Conservation (phyloP, 768 basidiomycete species). For the Panus rudis region DNA sequence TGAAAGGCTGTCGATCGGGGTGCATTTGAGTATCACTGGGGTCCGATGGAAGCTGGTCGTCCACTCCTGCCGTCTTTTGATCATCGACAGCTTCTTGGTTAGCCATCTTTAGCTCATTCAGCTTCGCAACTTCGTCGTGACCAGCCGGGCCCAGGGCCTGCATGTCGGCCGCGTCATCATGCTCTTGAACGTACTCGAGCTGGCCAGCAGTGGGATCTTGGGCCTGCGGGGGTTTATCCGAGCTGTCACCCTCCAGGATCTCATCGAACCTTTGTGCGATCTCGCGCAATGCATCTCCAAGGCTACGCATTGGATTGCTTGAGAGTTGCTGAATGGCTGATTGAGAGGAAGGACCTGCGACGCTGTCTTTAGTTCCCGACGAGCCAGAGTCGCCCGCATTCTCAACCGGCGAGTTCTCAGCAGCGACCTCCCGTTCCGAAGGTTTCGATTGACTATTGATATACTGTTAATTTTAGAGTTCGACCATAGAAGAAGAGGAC, state of each 20-base stretch:
- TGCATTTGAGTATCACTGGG: slow-evolving; percentile 22
- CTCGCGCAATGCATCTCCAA: slow-evolving; percentile 79
- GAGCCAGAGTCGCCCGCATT: not conserved
- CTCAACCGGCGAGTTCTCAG: not conserved
- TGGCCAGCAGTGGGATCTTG: slow-evolving; percentile 36
- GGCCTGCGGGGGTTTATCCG: slow-evolving; percentile 21
- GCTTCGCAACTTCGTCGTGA: slow-evolving; percentile 74
- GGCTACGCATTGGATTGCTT: slow-evolving; percentile 61
- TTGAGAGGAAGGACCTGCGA: slow-evolving; percentile 2
- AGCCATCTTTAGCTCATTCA: slow-evolving; percentile 72
- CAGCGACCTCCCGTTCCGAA: not conserved
- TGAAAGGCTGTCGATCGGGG: slow-evolving; percentile 17
- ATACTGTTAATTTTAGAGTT: no score
- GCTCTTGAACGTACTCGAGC: slow-evolving; percentile 72
- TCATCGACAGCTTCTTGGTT: slow-evolving; percentile 44
- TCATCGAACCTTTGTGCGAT: slow-evolving; percentile 80
- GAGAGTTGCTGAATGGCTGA: slow-evolving; percentile 25
- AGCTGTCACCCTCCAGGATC: slow-evolving; percentile 47
- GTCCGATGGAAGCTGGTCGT: slow-evolving; percentile 7
- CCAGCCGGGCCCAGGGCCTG: slow-evolving; percentile 87
- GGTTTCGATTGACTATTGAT: slow-evolving; percentile 3
- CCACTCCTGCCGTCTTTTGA: slow-evolving; percentile 17
- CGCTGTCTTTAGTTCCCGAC: not conserved
- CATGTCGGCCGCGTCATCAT: slow-evolving; percentile 64
- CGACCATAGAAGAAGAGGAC: no score